Base-by-base conservation (phyloP, 345 rosid genomes). In the Moricandia moricandioides region DNA sequence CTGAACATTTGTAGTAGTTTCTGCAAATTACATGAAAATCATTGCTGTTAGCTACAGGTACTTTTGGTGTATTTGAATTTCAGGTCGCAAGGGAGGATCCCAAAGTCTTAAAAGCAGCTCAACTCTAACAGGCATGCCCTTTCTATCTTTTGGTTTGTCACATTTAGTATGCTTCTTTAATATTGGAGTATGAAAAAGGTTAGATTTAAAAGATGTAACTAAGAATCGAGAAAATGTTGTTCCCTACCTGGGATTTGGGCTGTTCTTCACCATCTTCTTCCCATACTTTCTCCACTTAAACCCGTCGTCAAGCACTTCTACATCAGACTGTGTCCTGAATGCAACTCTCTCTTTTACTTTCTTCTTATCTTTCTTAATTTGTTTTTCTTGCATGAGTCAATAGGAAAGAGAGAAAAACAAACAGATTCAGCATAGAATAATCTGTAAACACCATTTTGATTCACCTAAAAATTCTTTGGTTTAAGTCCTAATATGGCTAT, bases 231-330 rank as follows among this genome's bases (percentile, higher is more conserved):
- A 21, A 62, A 52, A 3, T 47, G 52, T 47, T 47, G 52, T 65
- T 66, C 11, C 6, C 5, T 81, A 94, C 98, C 99, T 95, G 8
- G 97, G 99, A 62, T 95, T 83, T 3, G 97, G 91, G 76, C 92
- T 92, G 83, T 89, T 86, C 81, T 92, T 95, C 39, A 95, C 98
- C 96, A 88, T 89, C 82, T 95, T 95, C 87, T 92, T 95, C 21
- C 99, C 99, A 65, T 95, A 95, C 71, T 95, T 95, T 77, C 97
- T 87, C 99, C 99, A 95, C 79, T 77, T 95, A 84, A 67, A 95
- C 3, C 99, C 99, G 40, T 95, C 99, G 59, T 89, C 92, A 21
- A 95, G 82, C 72, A 90, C 84, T 75, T 95, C 99, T 9, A 92
- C 81, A 11, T 86, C 96, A 0, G 99, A 88, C 73, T 77, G 79